These are phyloP conservation scores for Leishmania lainsoni DNA, from an alignment of 208 protist species.

Conservation along the genomic window DNA sequence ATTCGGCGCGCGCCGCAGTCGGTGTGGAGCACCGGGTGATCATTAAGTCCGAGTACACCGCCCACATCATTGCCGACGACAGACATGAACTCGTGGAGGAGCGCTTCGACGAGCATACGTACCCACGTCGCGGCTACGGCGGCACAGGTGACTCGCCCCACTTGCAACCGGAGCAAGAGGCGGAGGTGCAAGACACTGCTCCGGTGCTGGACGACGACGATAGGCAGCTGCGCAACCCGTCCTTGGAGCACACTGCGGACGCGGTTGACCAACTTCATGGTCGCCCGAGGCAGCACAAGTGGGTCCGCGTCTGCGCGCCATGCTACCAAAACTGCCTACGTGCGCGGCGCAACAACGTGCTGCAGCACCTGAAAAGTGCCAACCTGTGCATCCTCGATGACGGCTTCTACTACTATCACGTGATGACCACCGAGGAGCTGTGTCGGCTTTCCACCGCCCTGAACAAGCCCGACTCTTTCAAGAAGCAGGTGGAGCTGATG, in stretches of 20 bases:
- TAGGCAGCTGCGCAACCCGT: constrained; percentile 1
- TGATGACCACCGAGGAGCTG: constrained; percentile 51
- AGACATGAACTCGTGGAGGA: constrained; percentile 28
- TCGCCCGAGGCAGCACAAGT: constrained; percentile 29
- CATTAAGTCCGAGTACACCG: constrained; percentile 47
- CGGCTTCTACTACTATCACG: constrained; percentile 62
- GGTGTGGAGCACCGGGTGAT: constrained; percentile 28
- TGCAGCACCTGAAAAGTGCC: constrained; percentile 44
- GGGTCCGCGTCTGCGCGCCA: constrained; percentile 52
- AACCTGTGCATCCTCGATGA: constrained; percentile 61
- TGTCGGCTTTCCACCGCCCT: constrained; percentile 40
- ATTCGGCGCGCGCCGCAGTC: background rate
- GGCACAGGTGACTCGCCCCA: background rate
- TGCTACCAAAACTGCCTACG: constrained; percentile 69
- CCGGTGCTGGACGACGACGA: constrained; percentile 2
- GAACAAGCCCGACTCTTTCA: constrained; percentile 49
- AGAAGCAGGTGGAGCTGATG: constrained; percentile 51
- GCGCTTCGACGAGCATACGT: constrained; percentile 53
- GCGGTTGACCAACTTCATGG: background rate
- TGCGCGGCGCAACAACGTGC: constrained; percentile 42
- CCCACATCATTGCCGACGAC: constrained; percentile 41
- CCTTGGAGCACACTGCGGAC: background rate
- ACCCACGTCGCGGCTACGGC: constrained; percentile 16
- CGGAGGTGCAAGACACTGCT: constrained; percentile 1
- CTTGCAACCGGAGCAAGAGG: background rate